These are phyloP conservation scores for Stagonosporopsis cucurbitacearum DNA, from an alignment of 2,329 filamentous ascomycete genomes.

Conservation along the genomic window DNA sequence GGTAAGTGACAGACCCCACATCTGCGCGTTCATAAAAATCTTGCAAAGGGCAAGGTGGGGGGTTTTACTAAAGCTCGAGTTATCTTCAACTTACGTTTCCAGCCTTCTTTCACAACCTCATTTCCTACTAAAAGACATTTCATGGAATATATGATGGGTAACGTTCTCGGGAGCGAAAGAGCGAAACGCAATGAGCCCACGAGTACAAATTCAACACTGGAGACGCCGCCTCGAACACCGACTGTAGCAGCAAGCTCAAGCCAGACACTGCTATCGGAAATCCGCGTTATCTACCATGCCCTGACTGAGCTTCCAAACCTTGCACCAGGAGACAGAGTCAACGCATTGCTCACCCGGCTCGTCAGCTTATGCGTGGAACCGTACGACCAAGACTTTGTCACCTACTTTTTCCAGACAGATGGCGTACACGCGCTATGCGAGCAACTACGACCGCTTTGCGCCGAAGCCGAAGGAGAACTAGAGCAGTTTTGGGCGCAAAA, in stretches of 20 bases:
- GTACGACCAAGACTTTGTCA: conserved; percentile 27
- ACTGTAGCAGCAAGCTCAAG: conserved; percentile 23
- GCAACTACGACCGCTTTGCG: conserved; percentile 52
- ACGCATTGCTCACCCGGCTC: conserved; percentile 47
- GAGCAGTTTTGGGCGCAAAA: conserved; percentile 54
- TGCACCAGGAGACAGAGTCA: conserved; percentile 41
- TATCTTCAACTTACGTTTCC: neutral
- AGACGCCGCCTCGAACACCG: conserved; percentile 35
- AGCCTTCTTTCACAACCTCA: too few species aligned
- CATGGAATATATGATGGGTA: conserved; percentile 4
- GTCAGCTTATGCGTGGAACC: conserved; percentile 47
- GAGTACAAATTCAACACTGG: conserved; percentile 2
- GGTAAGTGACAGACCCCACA: neutral
- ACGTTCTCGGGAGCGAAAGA: neutral
- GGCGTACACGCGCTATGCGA: conserved; percentile 45
- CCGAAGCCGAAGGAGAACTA: conserved; percentile 54
- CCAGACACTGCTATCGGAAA: conserved; percentile 30
- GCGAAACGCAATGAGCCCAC: neutral
- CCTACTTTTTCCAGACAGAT: conserved; percentile 41
- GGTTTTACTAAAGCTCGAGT: neutral
- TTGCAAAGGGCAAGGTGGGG: neutral
- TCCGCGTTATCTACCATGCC: conserved; percentile 25
- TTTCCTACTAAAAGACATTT: neutral
- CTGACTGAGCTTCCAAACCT: conserved; percentile 32
- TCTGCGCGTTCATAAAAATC: conserved; percentile 6